Base-by-base conservation (phyloP, 148 eudicot genomes). In the Diospyros lotus region DNA sequence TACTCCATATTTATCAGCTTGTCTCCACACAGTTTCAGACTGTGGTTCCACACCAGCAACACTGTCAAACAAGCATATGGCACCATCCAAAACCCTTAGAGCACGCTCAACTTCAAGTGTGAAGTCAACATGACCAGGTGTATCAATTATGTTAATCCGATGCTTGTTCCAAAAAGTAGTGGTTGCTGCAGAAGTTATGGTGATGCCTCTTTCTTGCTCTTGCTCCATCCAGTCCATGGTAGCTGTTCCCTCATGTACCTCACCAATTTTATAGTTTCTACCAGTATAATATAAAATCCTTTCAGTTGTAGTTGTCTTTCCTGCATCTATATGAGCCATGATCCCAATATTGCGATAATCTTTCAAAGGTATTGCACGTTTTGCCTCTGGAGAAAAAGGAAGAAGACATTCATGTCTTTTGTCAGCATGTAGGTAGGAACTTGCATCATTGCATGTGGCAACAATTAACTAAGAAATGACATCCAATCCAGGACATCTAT, bases 181-280 rank as follows among this genome's bases (percentile, higher is more conserved):
- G 9, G 99, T 96, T 72, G 99, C 99, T 81, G 99, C 99, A 69
- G 99, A 96, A 53, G 99, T 96, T 61, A 96, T 96, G 39, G 99
- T 96, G 64, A 96, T 96, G 62, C 99, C 99, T 81, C 99, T 86
- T 71, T 96, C 99, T 86, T 96, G 99, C 74, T 96, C 99, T 87
- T 93, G 99, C 72, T 93, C 99, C 99, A 96, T 96, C 99, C 99
- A 96, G 79, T 96, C 99, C 99, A 96, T 96, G 53, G 99, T 96
- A 58, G 99, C 99, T 46, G 99, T 96, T 76, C 99, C 99, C 70
- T 91, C 98, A 9, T 96, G 99, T 38, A 96, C 99, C 72, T 96
- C 99, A 55, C 99, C 99, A 52, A 96, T 96, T 81, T 96, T 96
- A 76, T 96, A 96, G 87, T 89, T 96, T 82, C 90, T 87, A 74